Evolutionary conservation across 495 filamentous ascomycete genomes (phyloP), one percentile per base, ranked within the genome.

Genomic region (Lentithecium fluviatile): DNA sequence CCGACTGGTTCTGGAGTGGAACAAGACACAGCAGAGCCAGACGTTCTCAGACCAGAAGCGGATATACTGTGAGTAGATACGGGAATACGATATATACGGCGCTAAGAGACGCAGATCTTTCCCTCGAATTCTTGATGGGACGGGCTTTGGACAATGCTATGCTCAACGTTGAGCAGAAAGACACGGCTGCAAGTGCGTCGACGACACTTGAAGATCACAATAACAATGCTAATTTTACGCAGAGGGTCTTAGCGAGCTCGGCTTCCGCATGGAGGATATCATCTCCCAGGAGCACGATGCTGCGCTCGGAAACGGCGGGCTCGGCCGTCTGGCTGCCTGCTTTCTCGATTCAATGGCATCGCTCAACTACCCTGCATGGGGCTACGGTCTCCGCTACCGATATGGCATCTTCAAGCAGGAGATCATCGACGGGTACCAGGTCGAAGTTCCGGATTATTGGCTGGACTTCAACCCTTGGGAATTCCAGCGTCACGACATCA

Each of bases 331-430:
- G 48, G 94, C 94, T 13, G 94, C 94, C 23, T 98, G 94, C 75
- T 95, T 98, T 76, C 82, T 98, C 56, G 94, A 98, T 78, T 96
- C 91, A 59, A 79, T 98, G 69, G 94, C 94, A 23, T 92, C 91
- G 6, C 76, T 98, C 60, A 93, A 97, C 77, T 96, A 88, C 69
- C 89, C 94, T 15, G 94, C 93, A 13, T 98, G 94, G 94, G 94
- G 94, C 38, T 98, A 98, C 66, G 94, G 91, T 17, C 75, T 98
- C 65, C 84, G 94, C 57, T 98, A 98, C 74, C 81, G 90, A 66
- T 98, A 98, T 73, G 94, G 94, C 65, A 98, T 98, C 70, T 98
- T 98, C 84, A 96, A 97, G 78, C 94, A 98, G 77, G 93, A 98
- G 78, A 96, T 98, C 65, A 83, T 97, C 49, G 87, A 97, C 69